Conservation (phyloP, 2,329 filamentous ascomycete species). For the Rugonectria rugulosa region DNA sequence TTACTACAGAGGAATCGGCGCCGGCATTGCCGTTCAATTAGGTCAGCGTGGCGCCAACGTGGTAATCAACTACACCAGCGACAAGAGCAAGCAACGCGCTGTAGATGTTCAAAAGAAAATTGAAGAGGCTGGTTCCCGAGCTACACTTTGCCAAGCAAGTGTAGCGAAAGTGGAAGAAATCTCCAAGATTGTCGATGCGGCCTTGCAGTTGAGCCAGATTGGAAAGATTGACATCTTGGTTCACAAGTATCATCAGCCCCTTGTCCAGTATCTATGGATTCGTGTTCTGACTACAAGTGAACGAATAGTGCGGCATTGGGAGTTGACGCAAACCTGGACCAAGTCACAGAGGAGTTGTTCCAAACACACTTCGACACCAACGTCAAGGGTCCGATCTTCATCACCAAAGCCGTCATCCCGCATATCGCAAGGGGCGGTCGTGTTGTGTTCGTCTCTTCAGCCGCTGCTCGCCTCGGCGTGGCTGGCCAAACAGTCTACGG, state of each 20-base stretch:
- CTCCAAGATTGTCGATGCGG: constrained; percentile 25
- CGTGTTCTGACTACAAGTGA: too few relatives aligned
- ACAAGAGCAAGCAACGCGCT: constrained; percentile 24
- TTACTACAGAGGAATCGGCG: constrained; percentile 27
- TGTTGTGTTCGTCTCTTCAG: constrained; percentile 45
- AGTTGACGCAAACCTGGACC: constrained; percentile 23
- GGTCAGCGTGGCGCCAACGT: constrained; percentile 30
- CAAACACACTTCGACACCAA: constrained; percentile 31
- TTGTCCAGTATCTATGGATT: neutral
- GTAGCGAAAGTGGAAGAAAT: constrained; percentile 23
- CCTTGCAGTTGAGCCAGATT: constrained; percentile 25
- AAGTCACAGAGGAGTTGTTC: constrained; percentile 24
- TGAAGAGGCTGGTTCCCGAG: constrained; percentile 22
- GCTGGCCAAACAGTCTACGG: constrained; percentile 42
- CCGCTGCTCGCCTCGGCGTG: constrained; percentile 40
- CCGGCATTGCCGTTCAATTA: constrained; percentile 23
- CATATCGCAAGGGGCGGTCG: constrained; percentile 41
- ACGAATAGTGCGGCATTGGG: constrained; percentile 19
- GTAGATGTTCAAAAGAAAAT: constrained; percentile 23
- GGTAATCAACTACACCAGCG: constrained; percentile 30
- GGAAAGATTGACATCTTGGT: constrained; percentile 36
- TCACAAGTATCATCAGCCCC: constrained; percentile 33
- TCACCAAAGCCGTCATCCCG: constrained; percentile 41
- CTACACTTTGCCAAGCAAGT: constrained; percentile 23
- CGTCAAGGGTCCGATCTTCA: constrained; percentile 38